Conservation (phyloP, 2,329 filamentous ascomycete genomes). For the Penicillium sp. region DNA sequence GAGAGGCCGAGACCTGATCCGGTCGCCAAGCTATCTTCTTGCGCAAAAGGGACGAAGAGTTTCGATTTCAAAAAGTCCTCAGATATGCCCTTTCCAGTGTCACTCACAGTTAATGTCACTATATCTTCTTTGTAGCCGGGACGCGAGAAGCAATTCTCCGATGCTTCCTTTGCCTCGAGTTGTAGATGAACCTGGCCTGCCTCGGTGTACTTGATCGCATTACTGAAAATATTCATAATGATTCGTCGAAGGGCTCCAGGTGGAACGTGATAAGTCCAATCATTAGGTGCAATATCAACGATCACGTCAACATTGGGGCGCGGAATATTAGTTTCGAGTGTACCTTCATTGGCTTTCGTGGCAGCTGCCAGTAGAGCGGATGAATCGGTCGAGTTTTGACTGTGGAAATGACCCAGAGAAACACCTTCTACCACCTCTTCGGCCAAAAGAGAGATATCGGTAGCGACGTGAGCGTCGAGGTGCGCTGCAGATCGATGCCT, state of each 20-base stretch:
- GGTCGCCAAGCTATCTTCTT: conserved; percentile 56
- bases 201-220: conserved; percentile 47
- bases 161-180: conserved; percentile 24
- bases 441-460: conserved; percentile 47
- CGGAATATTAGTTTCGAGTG: conserved; percentile 6
- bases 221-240: conserved; percentile 49
- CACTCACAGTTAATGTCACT: conserved; percentile 48
- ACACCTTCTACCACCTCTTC: conserved; percentile 58
- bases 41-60: conserved; percentile 60
- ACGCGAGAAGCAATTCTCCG: conserved; percentile 28
- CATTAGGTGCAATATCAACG: conserved; percentile 38
- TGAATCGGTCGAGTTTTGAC: conserved; percentile 27
- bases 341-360: conserved; percentile 11
- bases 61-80: conserved; percentile 57
- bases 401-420: conserved; percentile 48
- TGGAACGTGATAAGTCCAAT: conserved; percentile 47
- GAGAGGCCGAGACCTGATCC: conserved; percentile 64
- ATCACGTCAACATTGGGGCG: conserved; percentile 40
- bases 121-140: conserved; percentile 27
- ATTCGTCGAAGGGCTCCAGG: conserved; percentile 47
- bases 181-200: conserved; percentile 42
- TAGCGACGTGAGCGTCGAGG: conserved; percentile 33
- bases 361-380: conserved; percentile 22
- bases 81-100: conserved; percentile 63
- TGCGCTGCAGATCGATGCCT: conserved; percentile 32